Percentiles rank a stretch among this genome's conserved stretches.
Evolutionary conservation across 139 green algal species (phyloP).

Genomic region (Ettlia oleoabundans): DNA sequence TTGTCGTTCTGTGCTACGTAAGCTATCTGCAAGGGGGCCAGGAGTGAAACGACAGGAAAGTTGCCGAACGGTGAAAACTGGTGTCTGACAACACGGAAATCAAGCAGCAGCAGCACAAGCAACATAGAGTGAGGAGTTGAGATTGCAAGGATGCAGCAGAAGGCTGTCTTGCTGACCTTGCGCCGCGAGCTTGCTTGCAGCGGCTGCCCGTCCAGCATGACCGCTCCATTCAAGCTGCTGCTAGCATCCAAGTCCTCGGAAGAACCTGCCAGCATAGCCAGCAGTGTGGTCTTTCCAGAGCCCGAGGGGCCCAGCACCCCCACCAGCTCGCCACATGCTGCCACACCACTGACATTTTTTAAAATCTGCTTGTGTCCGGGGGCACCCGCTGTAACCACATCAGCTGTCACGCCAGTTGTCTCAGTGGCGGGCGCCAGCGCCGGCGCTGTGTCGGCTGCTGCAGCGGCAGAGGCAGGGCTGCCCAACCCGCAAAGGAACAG

Average conservation of each 20-base stretch:
- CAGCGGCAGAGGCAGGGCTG: neutral
- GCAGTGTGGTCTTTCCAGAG: constrained; percentile 81
- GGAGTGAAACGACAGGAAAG: too few species aligned
- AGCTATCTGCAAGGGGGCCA: neutral
- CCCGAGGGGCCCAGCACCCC: constrained; percentile 56
- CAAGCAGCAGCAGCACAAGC: too few species aligned
- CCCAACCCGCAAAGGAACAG: neutral
- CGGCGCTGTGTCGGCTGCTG: neutral
- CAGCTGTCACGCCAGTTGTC: too few species aligned
- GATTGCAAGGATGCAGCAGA: too few species aligned
- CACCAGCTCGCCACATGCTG: constrained; percentile 40
- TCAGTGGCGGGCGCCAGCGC: too few species aligned
- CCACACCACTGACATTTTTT: constrained; percentile 16
- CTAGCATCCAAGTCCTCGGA: constrained; percentile 6
- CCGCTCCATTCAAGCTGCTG: constrained; percentile 9
- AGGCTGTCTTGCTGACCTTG: too few species aligned
- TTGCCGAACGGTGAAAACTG: too few species aligned
- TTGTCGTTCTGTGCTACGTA: constrained; percentile 64
- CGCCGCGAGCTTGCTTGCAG: too few species aligned
- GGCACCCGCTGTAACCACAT: neutral
- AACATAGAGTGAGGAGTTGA: too few species aligned
- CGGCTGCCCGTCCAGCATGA: constrained; percentile 33
- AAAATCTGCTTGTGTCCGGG: constrained; percentile 15
- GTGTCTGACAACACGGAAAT: too few species aligned
- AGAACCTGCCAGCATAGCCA: constrained; percentile 60